Evolutionary conservation across 2,329 filamentous ascomycete genomes (phyloP), one percentile per base, ranked within the genome.

Genomic region (Pestalotiopsis sp.): DNA sequence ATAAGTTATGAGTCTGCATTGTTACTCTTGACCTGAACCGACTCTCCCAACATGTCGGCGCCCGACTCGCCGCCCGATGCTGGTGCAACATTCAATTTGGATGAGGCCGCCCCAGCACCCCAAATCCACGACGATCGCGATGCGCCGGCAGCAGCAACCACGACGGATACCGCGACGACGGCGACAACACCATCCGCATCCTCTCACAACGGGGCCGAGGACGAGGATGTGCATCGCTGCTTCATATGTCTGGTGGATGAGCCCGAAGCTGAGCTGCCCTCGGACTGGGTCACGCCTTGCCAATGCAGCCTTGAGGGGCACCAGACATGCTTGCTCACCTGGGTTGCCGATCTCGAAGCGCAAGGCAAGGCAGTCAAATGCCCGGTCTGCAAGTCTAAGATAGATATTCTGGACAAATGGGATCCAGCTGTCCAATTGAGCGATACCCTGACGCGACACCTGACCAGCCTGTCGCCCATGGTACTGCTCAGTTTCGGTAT

Each of bases 261-360:
- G 71, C 82, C 82, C 31, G 84, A 89, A 52, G 80, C 78, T 11
- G 79, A 82, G 23, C 76, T 84, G 9, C 84, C 86, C 4, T 78
- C 81, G 61, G 80, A 83, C 67, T 99, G 96, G 95, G 90, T 94
- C 59, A 93, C 92, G 67, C 95, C 96, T 1, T 99, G 96, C 78
- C 92, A 92, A 0, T 99, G 96, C 81, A 94, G 93, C 13, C 86
- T 99, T 52, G 93, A 93, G 68, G 96, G 95, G 1, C 96, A 99
- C 78, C 94, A 98, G 70, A 97, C 95, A 78, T 79, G 77, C 58
- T 86, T 98, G 72, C 85, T 98, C 52, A 92, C 94, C 75, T 99
- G 95, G 95, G 92, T 98, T 20, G 92, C 93, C n/a, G 94, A 97
- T 77, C 89, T 94, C 77, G 94, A 98, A 81, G 84, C 87, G 25